A percentile compares a stretch with the other conserved stretches of the same genome.
Evolutionary conservation across 1,284 basidiomycete genomes (phyloP).

Genomic region (Ceratobasidium theobromae): DNA sequence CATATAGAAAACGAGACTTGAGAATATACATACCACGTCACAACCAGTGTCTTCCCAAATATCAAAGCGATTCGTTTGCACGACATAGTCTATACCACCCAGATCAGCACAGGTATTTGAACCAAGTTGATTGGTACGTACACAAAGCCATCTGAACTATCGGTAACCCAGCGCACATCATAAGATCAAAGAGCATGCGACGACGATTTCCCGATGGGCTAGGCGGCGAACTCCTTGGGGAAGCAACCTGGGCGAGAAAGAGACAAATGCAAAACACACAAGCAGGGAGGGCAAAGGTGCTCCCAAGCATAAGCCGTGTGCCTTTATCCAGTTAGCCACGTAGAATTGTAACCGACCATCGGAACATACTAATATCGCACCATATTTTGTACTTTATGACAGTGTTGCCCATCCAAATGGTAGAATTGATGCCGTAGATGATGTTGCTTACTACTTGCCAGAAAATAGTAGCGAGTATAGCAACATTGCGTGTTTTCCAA

Average conservation of each 20-base stretch:
- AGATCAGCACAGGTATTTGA: background rate
- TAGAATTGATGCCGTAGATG: conserved; percentile 55
- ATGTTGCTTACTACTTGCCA: conserved; percentile 61
- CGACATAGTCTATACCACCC: conserved; percentile 55
- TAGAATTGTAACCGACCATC: conserved; percentile 7
- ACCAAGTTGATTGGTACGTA: conserved; percentile 44
- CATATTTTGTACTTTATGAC: conserved; percentile 41
- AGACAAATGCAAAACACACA: conserved; percentile 44
- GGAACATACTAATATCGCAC: conserved; percentile 47
- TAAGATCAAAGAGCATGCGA: conserved; percentile 51
- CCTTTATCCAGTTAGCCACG: conserved; percentile 31
- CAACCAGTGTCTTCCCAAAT: conserved; percentile 65
- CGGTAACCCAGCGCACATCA: conserved; percentile 57
- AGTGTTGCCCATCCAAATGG: conserved; percentile 44
- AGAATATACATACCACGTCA: conserved; percentile 44
- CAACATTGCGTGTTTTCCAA: conserved; percentile 57
- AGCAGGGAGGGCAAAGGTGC: conserved; percentile 40
- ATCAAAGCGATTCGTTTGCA: conserved; percentile 71
- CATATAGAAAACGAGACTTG: too few species aligned
- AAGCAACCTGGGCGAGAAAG: conserved; percentile 44
- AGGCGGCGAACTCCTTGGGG: conserved; percentile 38
- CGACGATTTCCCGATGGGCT: conserved; percentile 42
- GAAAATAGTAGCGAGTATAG: conserved; percentile 53
- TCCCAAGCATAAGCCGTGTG: conserved; percentile 38
- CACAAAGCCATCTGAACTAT: conserved; percentile 59